phyloP scores from a whole-genome alignment of 2,329 filamentous ascomycete genomes.

The Tolypocladium inflatum region DNA sequence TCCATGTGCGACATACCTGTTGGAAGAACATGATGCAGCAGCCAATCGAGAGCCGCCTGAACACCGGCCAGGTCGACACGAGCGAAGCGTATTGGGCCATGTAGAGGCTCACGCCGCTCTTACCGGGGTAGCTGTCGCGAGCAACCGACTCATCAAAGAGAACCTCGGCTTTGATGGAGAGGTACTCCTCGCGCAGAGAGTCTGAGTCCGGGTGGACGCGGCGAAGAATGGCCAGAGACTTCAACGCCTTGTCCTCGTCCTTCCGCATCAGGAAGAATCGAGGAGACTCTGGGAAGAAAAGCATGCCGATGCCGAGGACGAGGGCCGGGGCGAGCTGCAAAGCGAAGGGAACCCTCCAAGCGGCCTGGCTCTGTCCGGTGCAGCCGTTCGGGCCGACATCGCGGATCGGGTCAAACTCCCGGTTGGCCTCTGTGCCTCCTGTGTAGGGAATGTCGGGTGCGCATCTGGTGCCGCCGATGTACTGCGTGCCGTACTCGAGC shows the following conservation, averaged over 20 bases:
- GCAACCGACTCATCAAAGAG: slow-evolving; percentile 22
- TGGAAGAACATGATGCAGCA: slow-evolving; percentile 47
- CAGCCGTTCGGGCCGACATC: slow-evolving; percentile 32
- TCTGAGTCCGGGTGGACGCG: slow-evolving; percentile 20
- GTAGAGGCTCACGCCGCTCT: slow-evolving; percentile 18
- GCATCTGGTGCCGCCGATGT: slow-evolving; percentile 33
- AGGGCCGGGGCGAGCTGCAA: slow-evolving; percentile 46
- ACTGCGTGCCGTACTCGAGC: slow-evolving; percentile 30
- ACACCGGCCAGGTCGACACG: slow-evolving; percentile 16
- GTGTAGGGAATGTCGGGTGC: slow-evolving; percentile 35
- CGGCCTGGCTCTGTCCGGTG: slow-evolving; percentile 29
- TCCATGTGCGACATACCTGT: slow-evolving; percentile 33
- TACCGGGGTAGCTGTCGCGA: slow-evolving; percentile 18
- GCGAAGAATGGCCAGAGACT: slow-evolving; percentile 20
- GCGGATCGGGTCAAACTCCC: slow-evolving; percentile 29
- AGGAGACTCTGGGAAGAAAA: slow-evolving; percentile 36
- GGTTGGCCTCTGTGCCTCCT: slow-evolving; percentile 26
- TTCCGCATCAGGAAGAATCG: slow-evolving; percentile 22
- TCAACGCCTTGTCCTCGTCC: slow-evolving; percentile 19
- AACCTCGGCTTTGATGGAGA: slow-evolving; percentile 27
- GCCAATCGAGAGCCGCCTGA: slow-evolving; percentile 41
- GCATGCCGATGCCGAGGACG: slow-evolving; percentile 43
- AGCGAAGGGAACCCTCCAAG: slow-evolving; percentile 39
- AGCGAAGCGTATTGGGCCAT: slow-evolving; percentile 20
- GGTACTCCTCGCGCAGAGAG: slow-evolving; percentile 19